Evolutionary conservation across 441 rosid genomes (phyloP), one percentile per base, ranked within the genome.

Genomic region (Euphorbia celastroides): DNA sequence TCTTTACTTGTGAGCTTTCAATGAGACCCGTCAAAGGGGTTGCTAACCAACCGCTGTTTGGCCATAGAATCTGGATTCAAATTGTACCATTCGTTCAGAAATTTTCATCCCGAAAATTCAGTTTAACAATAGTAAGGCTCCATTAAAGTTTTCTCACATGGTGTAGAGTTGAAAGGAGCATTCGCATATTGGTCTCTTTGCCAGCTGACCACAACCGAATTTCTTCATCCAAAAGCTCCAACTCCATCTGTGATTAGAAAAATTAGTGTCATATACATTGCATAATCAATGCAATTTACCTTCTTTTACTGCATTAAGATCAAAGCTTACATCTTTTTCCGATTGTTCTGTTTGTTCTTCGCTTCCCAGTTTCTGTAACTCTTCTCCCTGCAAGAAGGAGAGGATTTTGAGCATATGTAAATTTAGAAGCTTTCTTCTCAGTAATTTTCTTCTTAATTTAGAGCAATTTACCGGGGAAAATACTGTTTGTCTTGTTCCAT

Each of bases 1-100:
- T 93, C 79, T 88, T 90, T 55, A 93, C 97, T 30, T 88, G 89
- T 54, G 92, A 80, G 65, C 89, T 82, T 22, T 89, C 95, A 52
- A 74, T 67, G 5, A 93, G 88, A 79, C 76, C 78, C 42, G 87
- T 75, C n/a, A 85, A 52, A 16, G 92, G 71, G 66, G 82, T 77
- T 5, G 83, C 81, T 4, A 69, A 67, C 97, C 98, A 93, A 4
- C 89, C 87, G 52, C 93, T 93, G 36, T 77, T 72, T 14, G 89
- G 76, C 95, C 94, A 89, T 25, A 93, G 77, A 73, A 93, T 82
- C 97, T 93, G 83, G 48, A 60, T 36, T 28, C 59, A 28, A 48
- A 64, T 30, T n/a, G 20, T 57, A n/a, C 3, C 31, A 54, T 54
- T 5, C 16, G 2, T 1, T 51, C 42, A 20, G 23, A 50, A 44